Base-by-base conservation (phyloP, 169 alveolate species). In the Babesia gibsoni region DNA sequence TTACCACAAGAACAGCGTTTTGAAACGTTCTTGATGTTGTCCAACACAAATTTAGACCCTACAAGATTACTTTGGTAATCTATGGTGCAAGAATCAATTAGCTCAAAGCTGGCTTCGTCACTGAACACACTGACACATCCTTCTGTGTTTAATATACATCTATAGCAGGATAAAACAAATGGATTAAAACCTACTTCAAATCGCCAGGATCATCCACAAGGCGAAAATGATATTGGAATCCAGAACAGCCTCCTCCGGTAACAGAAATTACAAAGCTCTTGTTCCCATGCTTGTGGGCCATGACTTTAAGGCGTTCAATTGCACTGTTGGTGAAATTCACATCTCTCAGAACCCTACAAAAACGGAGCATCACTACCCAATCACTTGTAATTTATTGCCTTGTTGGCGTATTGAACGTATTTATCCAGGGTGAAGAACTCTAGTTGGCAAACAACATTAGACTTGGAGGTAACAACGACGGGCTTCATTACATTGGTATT, bases 241-340 rank as follows among this genome's bases (percentile, higher is more conserved):
- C 92, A 18, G 92, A 87, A 48, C 92, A 87, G 10, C 92, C 92
- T 9, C 92, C 92, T 30, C 91, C 90, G 37, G 89, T 78, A 5
- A 87, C 88, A 18, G 67, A 63, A 12, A 87, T 54, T 32, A 70
- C 73, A 43, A 87, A 70, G 23, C 65, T 72, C 61, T 78, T 87
- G 10, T 74, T 43, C 25, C 49, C 42, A 42, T 79, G 67, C 29
- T 70, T 70, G 39, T 33, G 22, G 59, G 73, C 66, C 2, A 87
- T 45, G 30, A 52, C 48, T 46, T 83, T 59, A 56, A 87, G 70
- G 52, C 77, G 73, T n/a, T 68, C 67, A 3, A 83, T 46, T 8
- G 92, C 92, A 14, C 35, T 42, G 9, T 20, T 49, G 2, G 74
- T 79, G 37, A 77, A 23, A 16, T 59, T 41, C 29, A 77, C 68